phyloP scores from a whole-genome alignment of 768 basidiomycete species.

The Daedaleopsis nitida region DNA sequence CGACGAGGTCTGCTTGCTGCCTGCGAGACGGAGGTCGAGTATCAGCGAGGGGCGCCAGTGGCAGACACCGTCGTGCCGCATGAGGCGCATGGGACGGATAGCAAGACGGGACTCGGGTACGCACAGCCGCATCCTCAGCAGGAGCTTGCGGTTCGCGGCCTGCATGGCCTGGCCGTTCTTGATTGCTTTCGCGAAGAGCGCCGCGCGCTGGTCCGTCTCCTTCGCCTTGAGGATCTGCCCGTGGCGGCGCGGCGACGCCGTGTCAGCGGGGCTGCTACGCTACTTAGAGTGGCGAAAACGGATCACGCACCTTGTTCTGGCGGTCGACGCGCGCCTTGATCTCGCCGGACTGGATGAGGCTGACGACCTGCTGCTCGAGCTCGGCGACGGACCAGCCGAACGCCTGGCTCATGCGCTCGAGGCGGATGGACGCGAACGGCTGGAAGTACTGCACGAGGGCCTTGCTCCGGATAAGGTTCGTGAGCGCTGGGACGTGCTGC shows the following conservation, averaged over 20 bases:
- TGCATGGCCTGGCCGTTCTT: conserved; percentile 73
- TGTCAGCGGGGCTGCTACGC: not conserved
- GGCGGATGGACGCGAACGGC: conserved; percentile 82
- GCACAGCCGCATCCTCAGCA: conserved; percentile 84
- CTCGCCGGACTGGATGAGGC: conserved; percentile 72
- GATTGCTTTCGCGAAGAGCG: conserved; percentile 75
- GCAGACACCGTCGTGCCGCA: too few relatives aligned
- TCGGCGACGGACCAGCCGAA: conserved; percentile 81
- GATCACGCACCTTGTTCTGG: conserved; percentile 70
- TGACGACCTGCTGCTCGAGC: conserved; percentile 73
- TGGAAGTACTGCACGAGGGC: conserved; percentile 88
- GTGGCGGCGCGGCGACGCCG: not conserved
- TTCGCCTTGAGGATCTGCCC: conserved; percentile 72
- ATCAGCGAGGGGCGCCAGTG: not conserved
- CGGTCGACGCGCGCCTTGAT: conserved; percentile 88
- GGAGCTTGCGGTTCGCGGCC: conserved; percentile 70
- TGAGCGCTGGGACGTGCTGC: conserved; percentile 65
- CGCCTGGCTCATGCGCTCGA: conserved; percentile 82
- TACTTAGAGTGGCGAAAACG: too few relatives aligned
- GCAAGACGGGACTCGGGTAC: conserved; percentile 27
- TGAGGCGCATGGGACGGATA: too few relatives aligned
- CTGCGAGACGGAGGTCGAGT: conserved; percentile 37
- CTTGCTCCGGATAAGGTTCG: conserved; percentile 69
- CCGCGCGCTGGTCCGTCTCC: conserved; percentile 76
- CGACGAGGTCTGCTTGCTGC: conserved; percentile 78